Base-by-base conservation (phyloP, 2,329 filamentous ascomycete species). In the Alternaria arborescens region DNA sequence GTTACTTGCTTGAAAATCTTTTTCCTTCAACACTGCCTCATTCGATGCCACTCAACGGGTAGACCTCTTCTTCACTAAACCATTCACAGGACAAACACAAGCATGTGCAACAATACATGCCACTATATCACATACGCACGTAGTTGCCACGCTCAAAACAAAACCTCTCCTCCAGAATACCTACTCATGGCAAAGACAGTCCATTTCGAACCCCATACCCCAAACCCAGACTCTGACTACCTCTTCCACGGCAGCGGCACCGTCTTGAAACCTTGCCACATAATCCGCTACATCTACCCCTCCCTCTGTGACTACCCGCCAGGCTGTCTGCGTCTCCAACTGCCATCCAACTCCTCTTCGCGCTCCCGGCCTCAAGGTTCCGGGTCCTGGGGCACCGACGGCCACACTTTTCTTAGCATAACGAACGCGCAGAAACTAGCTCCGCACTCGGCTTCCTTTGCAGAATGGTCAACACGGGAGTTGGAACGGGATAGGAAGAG, bases 231-330 rank as follows among this genome's bases (percentile, higher is more conserved):
- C 30, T 3, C 24, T 22, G 50, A 64, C 14, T 55, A 58, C 58
- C n/a, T 26, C 59, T 70, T 70, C 56, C 54, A 50, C 26, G 64
- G 67, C 55, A 52, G 54, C 34, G 60, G 50, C 50, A 53, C 16
- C 28, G 52, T 66, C 47, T 53, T 68, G 1, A 34, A 56, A 36
- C 60, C 65, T 8, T 58, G 67, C 52, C 67, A 70, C 43, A 63
- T 65, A 38, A 68, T 60, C 3, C 58, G 60, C 46, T 70, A 67
- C 58, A 47, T 60, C 20, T 66, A 66, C 54, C 64, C 62, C 12
- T 64, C 36, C 11, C 52, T 61, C 46, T 46, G 59, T 30, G 38
- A 32, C 44, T 38, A 66, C 48, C 42, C 42, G 12, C 44, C 22
- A 12, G 38, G 20, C 4, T 28, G 30, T 14, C 57, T 70, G 26